A percentile compares a stretch with the other conserved stretches of the same genome.
phyloP scores from a whole-genome alignment of 2,329 filamentous ascomycete species.

The Clonostachys sp. region DNA sequence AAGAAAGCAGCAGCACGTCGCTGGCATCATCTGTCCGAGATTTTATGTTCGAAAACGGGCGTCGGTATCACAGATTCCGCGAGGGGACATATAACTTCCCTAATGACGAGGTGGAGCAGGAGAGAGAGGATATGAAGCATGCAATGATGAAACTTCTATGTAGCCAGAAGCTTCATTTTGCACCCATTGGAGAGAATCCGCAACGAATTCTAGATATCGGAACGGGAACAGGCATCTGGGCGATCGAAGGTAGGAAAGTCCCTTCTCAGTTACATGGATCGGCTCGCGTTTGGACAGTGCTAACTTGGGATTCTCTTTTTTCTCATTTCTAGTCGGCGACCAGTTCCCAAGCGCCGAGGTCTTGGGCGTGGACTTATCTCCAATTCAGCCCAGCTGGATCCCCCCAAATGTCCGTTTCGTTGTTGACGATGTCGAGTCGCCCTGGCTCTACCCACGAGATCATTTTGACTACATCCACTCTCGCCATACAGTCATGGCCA shows the following conservation, averaged over 20 bases:
- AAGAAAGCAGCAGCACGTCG: conserved; percentile 9
- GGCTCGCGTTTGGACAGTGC: conserved; percentile 29
- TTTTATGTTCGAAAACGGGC: conserved; percentile 40
- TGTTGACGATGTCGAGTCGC: conserved; percentile 60
- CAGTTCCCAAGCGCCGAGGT: conserved; percentile 26
- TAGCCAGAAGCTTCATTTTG: conserved; percentile 20
- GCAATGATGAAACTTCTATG: conserved; percentile 16
- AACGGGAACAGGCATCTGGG: not conserved
- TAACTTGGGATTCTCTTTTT: not conserved
- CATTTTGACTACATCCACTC: conserved; percentile 27
- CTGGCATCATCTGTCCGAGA: conserved; percentile 36
- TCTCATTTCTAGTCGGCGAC: conserved; percentile 50
- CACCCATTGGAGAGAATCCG: conserved; percentile 20
- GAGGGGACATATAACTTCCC: conserved; percentile 30
- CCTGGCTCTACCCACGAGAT: conserved; percentile 34
- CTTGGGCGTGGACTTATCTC: conserved; percentile 50
- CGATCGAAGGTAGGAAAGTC: not conserved
- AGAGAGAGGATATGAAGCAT: conserved; percentile 17
- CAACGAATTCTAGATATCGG: conserved; percentile 10
- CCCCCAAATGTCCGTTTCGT: conserved; percentile 60
- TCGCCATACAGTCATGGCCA: conserved; percentile 20
- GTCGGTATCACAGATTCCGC: conserved; percentile 41
- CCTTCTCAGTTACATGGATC: conserved; percentile 8
- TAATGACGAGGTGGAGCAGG: conserved; percentile 17
- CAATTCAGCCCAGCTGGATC: conserved; percentile 53